Evolutionary conservation across 208 protist species (phyloP), one percentile per base, ranked within the genome.

Genomic region (Trypanosomatidae sp.): DNA sequence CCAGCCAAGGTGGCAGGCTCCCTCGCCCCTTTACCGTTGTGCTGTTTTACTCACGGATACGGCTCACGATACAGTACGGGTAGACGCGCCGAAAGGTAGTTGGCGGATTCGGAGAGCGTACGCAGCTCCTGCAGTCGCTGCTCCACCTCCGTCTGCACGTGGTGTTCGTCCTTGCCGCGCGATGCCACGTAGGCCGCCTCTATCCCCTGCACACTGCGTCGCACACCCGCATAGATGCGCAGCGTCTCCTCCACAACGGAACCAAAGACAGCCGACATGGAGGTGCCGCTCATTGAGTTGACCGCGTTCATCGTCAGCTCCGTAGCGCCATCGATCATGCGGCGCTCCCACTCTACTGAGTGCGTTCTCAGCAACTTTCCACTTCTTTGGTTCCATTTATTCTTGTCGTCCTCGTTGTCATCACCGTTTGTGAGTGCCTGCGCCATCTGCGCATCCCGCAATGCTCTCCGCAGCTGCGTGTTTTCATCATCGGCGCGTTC

Each of bases 301-400:
- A 95, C 88, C 13, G 87, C 82, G 60, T 90, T 84, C 56, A 91
- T 76, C 28, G 84, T 75, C 15, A 95, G 77, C 13, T 72, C 77
- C 9, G 83, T 90, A 17, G 90, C 87, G 6, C 77, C 79, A 17
- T 60, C 62, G 68, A 95, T 83, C 79, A 91, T 91, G 25, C 74
- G 71, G 13, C 71, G 69, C 47, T 95, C 87, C 56, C 73, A 75
- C 46, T 87, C 84, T 5, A 71, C 55, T 13, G 65, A 5, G 5
- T 67, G 70, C 17, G 55, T 55, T 17, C 43, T 22, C 30, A 75
- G 47, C 17, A 44, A 19, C 49, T 71, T 53, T 47, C 33, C 66
- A 39, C 19, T 41, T 30, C 13, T 30, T 50, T 12, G 43, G 15
- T 39, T 25, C 41, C 12, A 25, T 44, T 25, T 52, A 50, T 25